These are phyloP conservation scores for Aureobasidium sp. DNA, from an alignment of 2,329 filamentous ascomycete genomes.

Conservation along the genomic window DNA sequence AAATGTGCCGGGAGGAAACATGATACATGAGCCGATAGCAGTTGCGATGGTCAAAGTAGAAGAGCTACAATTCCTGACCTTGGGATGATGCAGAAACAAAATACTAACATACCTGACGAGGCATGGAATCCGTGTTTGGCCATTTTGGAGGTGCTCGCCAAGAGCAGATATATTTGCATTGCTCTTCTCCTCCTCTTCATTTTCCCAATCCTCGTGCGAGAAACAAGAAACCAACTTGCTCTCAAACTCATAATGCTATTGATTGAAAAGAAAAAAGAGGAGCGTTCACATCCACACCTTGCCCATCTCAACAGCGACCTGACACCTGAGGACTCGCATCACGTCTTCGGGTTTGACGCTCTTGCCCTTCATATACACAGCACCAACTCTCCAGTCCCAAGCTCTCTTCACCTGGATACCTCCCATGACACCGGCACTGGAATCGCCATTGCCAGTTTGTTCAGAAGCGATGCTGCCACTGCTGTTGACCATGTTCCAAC, in stretches of 20 bases:
- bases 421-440: slow-evolving; percentile 17
- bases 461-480: slow-evolving; percentile 46
- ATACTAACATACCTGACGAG: too few relatives aligned
- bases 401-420: slow-evolving; percentile 31
- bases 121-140: neutral
- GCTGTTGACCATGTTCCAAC: slow-evolving; percentile 58
- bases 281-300: slow-evolving; percentile 47
- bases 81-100: too few relatives aligned
- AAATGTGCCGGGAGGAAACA: too few relatives aligned
- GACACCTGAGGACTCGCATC: slow-evolving; percentile 62
- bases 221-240: neutral
- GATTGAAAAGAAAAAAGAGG: neutral
- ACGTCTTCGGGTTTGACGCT: slow-evolving; percentile 57
- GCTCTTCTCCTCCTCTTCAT: neutral
- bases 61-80: too few relatives aligned
- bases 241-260: neutral
- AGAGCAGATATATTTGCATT: neutral
- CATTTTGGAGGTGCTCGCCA: neutral
- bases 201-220: too few relatives aligned
- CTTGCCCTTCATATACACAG: slow-evolving; percentile 44
- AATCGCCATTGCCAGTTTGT: slow-evolving; percentile 13
- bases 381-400: slow-evolving; percentile 60
- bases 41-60: too few relatives aligned
- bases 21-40: too few relatives aligned
- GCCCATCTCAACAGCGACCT: slow-evolving; percentile 65